Conservation (phyloP, 495 filamentous ascomycete species). For the Immersiella caudata region DNA sequence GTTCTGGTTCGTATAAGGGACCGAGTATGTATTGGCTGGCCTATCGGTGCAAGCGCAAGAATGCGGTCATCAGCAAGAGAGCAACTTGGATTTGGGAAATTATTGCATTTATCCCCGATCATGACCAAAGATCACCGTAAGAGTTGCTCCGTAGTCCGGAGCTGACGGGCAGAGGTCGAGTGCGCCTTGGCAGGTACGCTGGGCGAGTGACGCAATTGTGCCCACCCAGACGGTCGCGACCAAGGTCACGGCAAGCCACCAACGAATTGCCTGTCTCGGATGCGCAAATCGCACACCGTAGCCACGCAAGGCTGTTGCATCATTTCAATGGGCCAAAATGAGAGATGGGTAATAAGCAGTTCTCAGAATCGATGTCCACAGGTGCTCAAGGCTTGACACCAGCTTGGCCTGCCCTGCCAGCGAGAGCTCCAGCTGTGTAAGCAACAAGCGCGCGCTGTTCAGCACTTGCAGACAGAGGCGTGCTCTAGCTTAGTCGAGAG, state of each 20-base stretch:
- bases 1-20: constrained; percentile 45
- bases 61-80: constrained; percentile 11
- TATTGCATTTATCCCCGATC: constrained; percentile 2
- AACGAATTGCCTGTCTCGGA: background rate
- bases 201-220: constrained; percentile 33
- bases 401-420: background rate
- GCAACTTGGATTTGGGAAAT: background rate
- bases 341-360: background rate
- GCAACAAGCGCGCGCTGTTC: background rate
- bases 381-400: too few species aligned
- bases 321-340: constrained; percentile 1
- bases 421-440: background rate
- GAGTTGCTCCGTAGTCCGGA: background rate
- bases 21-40: constrained; percentile 60
- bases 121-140: background rate
- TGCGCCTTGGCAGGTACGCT: constrained; percentile 25
- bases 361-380: background rate
- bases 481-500: background rate
- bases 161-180: background rate
- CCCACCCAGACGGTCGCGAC: constrained; percentile 8
- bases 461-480: background rate
- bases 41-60: constrained; percentile 33
- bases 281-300: background rate
- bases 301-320: background rate
- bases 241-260: constrained; percentile 5